Conservation (phyloP, 2,329 filamentous ascomycete species). For the Didymella keratinophila region DNA sequence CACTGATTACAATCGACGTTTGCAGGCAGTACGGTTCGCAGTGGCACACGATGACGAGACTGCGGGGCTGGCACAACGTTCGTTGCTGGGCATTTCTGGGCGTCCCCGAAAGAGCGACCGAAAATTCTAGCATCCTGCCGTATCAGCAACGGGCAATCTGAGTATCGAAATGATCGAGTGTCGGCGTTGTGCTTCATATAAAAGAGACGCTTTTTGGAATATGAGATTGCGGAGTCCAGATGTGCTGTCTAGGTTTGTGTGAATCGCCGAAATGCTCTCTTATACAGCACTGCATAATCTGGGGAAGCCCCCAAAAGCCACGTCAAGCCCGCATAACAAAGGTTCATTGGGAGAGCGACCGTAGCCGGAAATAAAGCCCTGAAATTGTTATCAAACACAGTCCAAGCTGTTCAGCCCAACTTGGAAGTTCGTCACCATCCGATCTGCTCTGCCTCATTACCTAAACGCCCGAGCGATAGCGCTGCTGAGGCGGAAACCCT, state of each 20-base stretch:
- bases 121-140: constrained; percentile 19
- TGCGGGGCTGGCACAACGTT: constrained; percentile 23
- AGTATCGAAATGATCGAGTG: background rate
- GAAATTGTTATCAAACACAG: background rate
- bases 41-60: constrained; percentile 29
- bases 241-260: background rate
- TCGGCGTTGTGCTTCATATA: background rate
- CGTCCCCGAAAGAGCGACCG: constrained; percentile 27
- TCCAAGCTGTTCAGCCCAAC: constrained; percentile 2
- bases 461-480: constrained; percentile 12
- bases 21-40: constrained; percentile 10
- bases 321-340: background rate
- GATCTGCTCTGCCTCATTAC: constrained; percentile 16
- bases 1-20: constrained; percentile 13
- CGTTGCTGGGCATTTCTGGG: constrained; percentile 32
- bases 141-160: background rate
- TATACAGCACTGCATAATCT: background rate
- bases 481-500: constrained; percentile 29
- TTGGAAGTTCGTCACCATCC: constrained; percentile 2
- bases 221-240: background rate
- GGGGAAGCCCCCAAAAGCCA: constrained; percentile 1
- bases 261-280: background rate
- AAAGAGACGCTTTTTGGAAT: background rate
- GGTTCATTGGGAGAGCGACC: constrained; percentile 5
- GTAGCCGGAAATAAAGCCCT: constrained; percentile 14